Evolutionary conservation across 2,329 filamentous ascomycete species (phyloP).

Genomic region (Magnaporthiopsis incrustans): DNA sequence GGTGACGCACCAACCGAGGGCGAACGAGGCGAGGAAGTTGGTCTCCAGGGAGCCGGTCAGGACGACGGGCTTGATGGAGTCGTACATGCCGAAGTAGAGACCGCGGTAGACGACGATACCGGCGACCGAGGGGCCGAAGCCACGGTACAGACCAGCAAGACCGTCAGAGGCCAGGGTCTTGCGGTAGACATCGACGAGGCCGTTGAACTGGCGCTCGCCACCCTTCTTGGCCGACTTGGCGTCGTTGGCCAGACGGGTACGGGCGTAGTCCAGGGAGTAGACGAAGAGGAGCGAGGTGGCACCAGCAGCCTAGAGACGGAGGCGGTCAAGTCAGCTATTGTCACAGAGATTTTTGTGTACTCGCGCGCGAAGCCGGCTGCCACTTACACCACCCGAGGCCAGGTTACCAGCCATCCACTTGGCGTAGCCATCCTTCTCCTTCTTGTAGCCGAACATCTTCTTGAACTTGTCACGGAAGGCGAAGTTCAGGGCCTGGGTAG

Average conservation of each 20-base stretch:
- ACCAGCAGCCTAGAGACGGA: constrained; percentile 69
- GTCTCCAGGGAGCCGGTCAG: constrained; percentile 85
- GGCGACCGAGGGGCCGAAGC: constrained; percentile 98
- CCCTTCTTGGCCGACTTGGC: constrained; percentile 96
- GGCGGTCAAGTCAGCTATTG: constrained; percentile 5
- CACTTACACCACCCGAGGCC: constrained; percentile 96
- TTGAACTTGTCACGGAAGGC: constrained; percentile 99
- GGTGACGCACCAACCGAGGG: constrained; percentile 97
- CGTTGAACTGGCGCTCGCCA: constrained; percentile 99
- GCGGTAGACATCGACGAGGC: constrained; percentile 98
- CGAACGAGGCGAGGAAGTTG: constrained; percentile 99
- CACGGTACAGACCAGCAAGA: constrained; percentile 99
- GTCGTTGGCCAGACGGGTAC: constrained; percentile 99
- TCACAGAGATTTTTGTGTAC: not conserved
- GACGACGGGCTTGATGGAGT: constrained; percentile 98
- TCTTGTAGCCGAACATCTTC: constrained; percentile 99
- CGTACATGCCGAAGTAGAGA: constrained; percentile 99
- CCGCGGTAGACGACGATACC: constrained; percentile 99
- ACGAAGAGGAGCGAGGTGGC: constrained; percentile 99
- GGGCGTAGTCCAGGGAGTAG: constrained; percentile 99
- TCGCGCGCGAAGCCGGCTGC: not conserved
- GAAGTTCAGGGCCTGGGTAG: constrained; percentile 99
- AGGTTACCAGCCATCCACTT: constrained; percentile 99
- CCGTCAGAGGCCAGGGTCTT: constrained; percentile 99
- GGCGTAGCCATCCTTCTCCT: constrained; percentile 95